phyloP scores from a whole-genome alignment of 2,329 filamentous ascomycete species.

The Fusarium fujikuroi region DNA sequence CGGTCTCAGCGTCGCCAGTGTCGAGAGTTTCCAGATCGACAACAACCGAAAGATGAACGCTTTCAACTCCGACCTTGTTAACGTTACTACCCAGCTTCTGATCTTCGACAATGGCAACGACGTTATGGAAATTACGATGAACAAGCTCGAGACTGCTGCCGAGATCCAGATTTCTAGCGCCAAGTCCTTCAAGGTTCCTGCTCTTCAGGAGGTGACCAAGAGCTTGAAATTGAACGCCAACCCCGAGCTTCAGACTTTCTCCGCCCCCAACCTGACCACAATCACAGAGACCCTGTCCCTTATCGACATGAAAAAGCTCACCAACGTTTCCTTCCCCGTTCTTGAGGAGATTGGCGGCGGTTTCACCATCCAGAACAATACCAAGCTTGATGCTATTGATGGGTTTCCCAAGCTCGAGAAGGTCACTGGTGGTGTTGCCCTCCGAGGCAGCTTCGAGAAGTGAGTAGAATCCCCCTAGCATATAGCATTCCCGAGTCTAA shows the following conservation, averaged over 20 bases:
- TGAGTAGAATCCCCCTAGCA: constrained; percentile 60
- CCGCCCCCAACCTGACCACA: constrained; percentile 75
- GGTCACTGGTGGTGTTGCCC: constrained; percentile 83
- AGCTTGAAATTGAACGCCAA: constrained; percentile 88
- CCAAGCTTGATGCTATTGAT: constrained; percentile 70
- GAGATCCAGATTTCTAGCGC: constrained; percentile 75
- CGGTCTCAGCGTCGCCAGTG: constrained; percentile 82
- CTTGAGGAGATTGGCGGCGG: constrained; percentile 79
- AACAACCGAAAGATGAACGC: constrained; percentile 86
- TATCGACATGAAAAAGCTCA: constrained; percentile 68
- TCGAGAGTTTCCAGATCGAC: constrained; percentile 81
- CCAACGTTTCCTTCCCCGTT: constrained; percentile 79
- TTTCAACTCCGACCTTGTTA: constrained; percentile 81
- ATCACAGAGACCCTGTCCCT: constrained; percentile 69
- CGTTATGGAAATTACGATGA: constrained; percentile 74
- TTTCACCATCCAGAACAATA: constrained; percentile 92
- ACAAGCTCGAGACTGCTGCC: constrained; percentile 73
- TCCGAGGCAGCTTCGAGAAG: constrained; percentile 86
- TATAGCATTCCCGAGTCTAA: not conserved
- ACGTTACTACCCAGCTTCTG: constrained; percentile 75
- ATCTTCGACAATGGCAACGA: constrained; percentile 83
- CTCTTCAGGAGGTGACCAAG: constrained; percentile 77
- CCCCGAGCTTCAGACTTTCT: constrained; percentile 68
- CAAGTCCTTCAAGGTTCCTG: constrained; percentile 77
- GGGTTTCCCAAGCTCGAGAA: constrained; percentile 75